Conservation (phyloP, 1,284 basidiomycete genomes). For the Austroboletus novae-zelandiae region DNA sequence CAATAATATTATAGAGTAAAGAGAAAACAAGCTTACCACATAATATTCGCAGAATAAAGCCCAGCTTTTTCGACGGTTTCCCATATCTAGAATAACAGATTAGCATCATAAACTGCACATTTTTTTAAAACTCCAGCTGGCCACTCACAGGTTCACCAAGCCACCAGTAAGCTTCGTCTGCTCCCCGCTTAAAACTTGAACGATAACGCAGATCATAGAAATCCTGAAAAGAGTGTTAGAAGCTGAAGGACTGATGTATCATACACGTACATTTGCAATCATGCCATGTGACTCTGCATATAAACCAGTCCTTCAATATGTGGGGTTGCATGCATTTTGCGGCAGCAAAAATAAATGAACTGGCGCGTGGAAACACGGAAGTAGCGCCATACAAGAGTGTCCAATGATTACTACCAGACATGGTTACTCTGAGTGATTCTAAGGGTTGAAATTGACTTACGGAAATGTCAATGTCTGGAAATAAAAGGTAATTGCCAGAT, state of each 20-base stretch:
- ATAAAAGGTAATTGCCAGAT: not conserved
- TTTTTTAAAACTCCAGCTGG: not conserved
- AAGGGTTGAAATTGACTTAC: constrained; percentile 39
- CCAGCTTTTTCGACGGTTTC: constrained; percentile 74
- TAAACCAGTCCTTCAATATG: constrained; percentile 67
- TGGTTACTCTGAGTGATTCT: not conserved
- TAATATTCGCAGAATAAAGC: constrained; percentile 73
- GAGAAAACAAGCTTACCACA: constrained; percentile 65
- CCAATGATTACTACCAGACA: constrained; percentile 72
- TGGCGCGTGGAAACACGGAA: too few relatives aligned
- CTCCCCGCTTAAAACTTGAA: constrained; percentile 57
- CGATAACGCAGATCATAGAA: constrained; percentile 72
- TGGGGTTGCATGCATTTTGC: not conserved
- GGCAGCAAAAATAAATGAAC: not conserved
- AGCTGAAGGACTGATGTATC: not conserved
- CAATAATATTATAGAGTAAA: not conserved
- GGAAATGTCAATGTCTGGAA: constrained; percentile 81
- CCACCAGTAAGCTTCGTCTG: constrained; percentile 77
- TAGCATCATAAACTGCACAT: not conserved
- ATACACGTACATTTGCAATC: constrained; percentile 69
- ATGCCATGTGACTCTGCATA: constrained; percentile 87
- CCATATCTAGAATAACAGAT: constrained; percentile 64
- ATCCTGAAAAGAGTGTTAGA: constrained; percentile 44
- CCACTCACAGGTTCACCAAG: constrained; percentile 74
- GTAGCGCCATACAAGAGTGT: constrained; percentile 55